Conservation (phyloP, 2,329 filamentous ascomycete species). For the Trichoderma aggressivum region DNA sequence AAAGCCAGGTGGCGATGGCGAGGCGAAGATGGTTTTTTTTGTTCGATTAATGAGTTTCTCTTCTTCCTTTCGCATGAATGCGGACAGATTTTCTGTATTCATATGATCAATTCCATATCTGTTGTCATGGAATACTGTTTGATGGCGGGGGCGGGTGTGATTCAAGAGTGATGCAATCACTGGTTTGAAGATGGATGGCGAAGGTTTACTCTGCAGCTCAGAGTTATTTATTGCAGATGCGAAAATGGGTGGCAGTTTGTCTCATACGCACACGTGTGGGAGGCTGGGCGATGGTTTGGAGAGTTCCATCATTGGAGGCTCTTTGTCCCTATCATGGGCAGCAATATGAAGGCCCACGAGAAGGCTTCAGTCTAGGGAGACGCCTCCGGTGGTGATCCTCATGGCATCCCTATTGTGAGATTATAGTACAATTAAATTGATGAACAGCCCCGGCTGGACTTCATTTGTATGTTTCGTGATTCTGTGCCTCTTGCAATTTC, state of each 20-base stretch:
- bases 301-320: background rate
- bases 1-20: background rate
- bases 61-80: constrained; percentile 10
- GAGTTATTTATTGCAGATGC: background rate
- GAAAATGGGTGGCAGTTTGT: background rate
- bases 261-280: background rate
- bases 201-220: background rate
- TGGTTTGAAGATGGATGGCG: background rate
- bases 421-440: constrained; percentile 18
- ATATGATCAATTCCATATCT: constrained; percentile 2
- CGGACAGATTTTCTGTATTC: constrained; percentile 9
- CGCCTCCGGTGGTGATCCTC: background rate
- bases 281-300: background rate
- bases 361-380: background rate
- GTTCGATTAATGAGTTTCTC: constrained; percentile 24
- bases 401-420: constrained; percentile 6
- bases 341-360: background rate
- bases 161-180: background rate
- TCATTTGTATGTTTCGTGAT: background rate
- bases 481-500: background rate
- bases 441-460: background rate
- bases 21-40: constrained; percentile 19
- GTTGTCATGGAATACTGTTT: constrained; percentile 1
- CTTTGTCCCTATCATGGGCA: background rate
- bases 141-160: background rate